A percentile compares a stretch with the other conserved stretches of the same genome.
phyloP scores from a whole-genome alignment of 2,329 filamentous ascomycete genomes.

The Diaporthe vaccinii region DNA sequence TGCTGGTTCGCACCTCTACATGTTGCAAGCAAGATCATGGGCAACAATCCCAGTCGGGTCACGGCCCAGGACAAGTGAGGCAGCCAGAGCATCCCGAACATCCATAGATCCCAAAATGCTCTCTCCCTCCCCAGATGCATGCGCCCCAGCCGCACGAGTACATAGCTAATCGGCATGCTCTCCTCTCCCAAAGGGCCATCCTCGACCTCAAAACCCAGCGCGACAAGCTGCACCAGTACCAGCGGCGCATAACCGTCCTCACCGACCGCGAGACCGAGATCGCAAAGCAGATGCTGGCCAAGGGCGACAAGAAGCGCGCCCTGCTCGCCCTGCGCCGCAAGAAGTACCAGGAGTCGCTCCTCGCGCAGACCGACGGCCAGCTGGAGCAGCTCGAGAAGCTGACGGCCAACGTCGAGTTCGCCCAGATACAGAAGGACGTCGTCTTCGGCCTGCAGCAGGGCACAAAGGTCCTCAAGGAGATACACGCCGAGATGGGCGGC shows the following conservation, averaged over 20 bases:
- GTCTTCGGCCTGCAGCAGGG: conserved; percentile 93
- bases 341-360: conserved; percentile 94
- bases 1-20: conserved; percentile 14
- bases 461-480: conserved; percentile 88
- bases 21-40: conserved; percentile 56
- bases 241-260: conserved; percentile 87
- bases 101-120: conserved; percentile 3
- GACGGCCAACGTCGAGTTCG: conserved; percentile 92
- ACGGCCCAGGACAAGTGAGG: conserved; percentile 87
- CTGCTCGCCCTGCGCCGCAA: conserved; percentile 91
- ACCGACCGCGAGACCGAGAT: conserved; percentile 90
- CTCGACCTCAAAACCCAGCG: conserved; percentile 98
- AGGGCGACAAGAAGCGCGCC: conserved; percentile 84
- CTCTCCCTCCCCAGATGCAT: neutral
- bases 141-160: neutral
- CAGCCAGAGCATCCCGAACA: conserved; percentile 24
- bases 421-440: conserved; percentile 96
- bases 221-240: conserved; percentile 97
- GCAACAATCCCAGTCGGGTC: conserved; percentile 69
- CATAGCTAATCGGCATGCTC: conserved; percentile 17
- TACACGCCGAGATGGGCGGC: conserved; percentile 96
- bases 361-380: conserved; percentile 91
- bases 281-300: conserved; percentile 84
- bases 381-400: conserved; percentile 94
- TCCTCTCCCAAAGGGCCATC: conserved; percentile 78